phyloP scores from a whole-genome alignment of 768 basidiomycete genomes.

The Pisolithus albus region DNA sequence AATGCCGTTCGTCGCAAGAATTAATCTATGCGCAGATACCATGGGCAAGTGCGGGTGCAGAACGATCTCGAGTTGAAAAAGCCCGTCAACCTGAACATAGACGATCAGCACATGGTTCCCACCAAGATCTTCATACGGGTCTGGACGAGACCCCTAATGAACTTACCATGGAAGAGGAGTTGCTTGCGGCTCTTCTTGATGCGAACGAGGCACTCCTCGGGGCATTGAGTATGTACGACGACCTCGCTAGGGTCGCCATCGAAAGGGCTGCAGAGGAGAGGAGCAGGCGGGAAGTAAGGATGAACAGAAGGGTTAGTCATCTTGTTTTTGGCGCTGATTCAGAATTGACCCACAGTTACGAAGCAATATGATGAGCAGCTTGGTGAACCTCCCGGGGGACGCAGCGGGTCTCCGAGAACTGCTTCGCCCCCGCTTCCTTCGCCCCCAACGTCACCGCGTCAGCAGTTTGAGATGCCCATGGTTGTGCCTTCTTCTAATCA shows the following conservation, averaged over 20 bases:
- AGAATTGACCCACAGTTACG: not conserved
- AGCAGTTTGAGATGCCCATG: slow-evolving; percentile 26
- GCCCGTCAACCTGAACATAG: slow-evolving; percentile 10
- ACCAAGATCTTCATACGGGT: slow-evolving; percentile 19
- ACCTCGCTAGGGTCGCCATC: slow-evolving; percentile 60
- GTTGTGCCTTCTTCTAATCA: slow-evolving; percentile 28
- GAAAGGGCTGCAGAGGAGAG: slow-evolving; percentile 54
- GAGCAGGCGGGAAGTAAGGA: slow-evolving; percentile 59
- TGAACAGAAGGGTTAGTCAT: slow-evolving; percentile 57
- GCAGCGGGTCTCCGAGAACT: slow-evolving; percentile 24
- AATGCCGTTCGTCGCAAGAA: slow-evolving; percentile 78
- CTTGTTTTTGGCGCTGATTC: not conserved
- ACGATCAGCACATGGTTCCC: slow-evolving; percentile 17
- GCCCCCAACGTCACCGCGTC: slow-evolving; percentile 22
- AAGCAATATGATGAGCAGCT: slow-evolving; percentile 21
- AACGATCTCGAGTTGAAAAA: slow-evolving; percentile 48
- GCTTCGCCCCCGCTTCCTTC: slow-evolving; percentile 21
- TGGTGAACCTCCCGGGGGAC: slow-evolving; percentile 13
- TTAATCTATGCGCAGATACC: slow-evolving; percentile 82
- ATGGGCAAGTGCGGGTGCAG: slow-evolving; percentile 83
- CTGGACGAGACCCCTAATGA: slow-evolving; percentile 33
- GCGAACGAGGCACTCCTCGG: slow-evolving; percentile 68
- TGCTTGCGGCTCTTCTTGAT: slow-evolving; percentile 64
- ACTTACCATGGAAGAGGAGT: slow-evolving; percentile 64
- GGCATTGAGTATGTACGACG: slow-evolving; percentile 69